phyloP scores from a whole-genome alignment of 2,329 filamentous ascomycete species.

The Fusarium xyrophilum region DNA sequence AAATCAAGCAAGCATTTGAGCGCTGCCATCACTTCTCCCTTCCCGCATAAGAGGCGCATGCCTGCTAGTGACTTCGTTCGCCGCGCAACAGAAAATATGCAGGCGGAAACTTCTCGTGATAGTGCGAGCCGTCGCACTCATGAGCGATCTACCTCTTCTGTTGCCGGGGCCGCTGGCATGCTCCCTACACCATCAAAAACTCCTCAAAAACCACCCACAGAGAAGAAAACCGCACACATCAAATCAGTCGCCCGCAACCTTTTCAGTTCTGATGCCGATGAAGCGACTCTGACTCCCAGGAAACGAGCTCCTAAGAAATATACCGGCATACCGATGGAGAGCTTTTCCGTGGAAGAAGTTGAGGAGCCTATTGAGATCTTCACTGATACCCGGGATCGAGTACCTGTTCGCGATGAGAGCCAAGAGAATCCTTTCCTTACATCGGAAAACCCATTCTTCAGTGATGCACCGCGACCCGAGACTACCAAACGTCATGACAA shows the following conservation, averaged over 20 bases:
- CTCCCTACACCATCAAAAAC: constrained; percentile 83
- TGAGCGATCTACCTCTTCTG: constrained; percentile 41
- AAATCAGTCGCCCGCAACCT: constrained; percentile 65
- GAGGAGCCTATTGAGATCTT: constrained; percentile 73
- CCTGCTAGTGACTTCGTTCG: constrained; percentile 56
- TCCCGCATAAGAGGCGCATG: constrained; percentile 58
- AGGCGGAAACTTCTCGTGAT: constrained; percentile 53
- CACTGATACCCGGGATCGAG: constrained; percentile 79
- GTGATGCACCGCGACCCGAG: constrained; percentile 50
- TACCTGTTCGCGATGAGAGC: constrained; percentile 71
- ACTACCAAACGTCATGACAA: constrained; percentile 60
- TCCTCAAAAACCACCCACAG: constrained; percentile 67
- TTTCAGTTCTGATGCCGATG: constrained; percentile 66
- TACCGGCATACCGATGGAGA: constrained; percentile 61
- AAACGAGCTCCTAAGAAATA: constrained; percentile 66
- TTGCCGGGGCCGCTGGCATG: constrained; percentile 58
- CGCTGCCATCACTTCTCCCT: constrained; percentile 51
- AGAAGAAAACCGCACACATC: constrained; percentile 59
- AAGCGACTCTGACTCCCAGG: constrained; percentile 65
- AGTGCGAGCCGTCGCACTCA: constrained; percentile 51
- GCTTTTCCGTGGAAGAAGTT: constrained; percentile 64
- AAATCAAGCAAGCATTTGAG: constrained; percentile 41
- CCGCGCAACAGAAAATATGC: constrained; percentile 55
- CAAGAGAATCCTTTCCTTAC: constrained; percentile 75
- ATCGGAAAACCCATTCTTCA: constrained; percentile 75